Percentiles rank a stretch among this genome's conserved stretches.
Evolutionary conservation across 164 flowering plant species (phyloP).

Genomic region (Macadamia integrifolia): DNA sequence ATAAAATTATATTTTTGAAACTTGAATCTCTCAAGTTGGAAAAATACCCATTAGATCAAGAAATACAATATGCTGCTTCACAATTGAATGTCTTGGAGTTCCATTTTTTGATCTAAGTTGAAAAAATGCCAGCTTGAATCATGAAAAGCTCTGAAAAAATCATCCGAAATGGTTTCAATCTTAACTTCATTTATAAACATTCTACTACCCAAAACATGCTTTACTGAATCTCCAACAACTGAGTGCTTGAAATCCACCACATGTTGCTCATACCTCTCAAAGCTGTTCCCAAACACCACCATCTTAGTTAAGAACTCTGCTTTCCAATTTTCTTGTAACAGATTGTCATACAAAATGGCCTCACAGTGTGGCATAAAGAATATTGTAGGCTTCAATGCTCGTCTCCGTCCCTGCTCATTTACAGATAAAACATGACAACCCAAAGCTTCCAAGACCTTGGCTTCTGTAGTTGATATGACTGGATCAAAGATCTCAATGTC

Average conservation of each 20-base stretch:
- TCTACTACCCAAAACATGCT: conserved; percentile 38
- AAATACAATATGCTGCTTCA: too few relatives aligned
- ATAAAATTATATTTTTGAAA: too few relatives aligned
- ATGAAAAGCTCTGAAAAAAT: conserved; percentile 59
- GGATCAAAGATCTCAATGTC: conserved; percentile 81
- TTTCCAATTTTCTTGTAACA: conserved; percentile 58
- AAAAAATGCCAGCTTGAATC: conserved; percentile 92
- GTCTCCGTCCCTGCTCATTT: conserved; percentile 67
- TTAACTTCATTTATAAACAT: conserved; percentile 40
- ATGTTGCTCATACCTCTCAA: conserved; percentile 38
- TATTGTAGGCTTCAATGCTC: conserved; percentile 48
- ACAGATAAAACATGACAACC: conserved; percentile 57
- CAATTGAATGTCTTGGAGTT: background rate
- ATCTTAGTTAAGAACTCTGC: conserved; percentile 31
- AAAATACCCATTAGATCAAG: too few relatives aligned
- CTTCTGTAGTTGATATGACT: conserved; percentile 58
- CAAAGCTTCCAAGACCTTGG: conserved; percentile 49
- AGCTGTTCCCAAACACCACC: conserved; percentile 76
- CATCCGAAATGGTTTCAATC: conserved; percentile 45
- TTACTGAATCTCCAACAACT: conserved; percentile 20
- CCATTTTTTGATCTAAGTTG: conserved; percentile 12
- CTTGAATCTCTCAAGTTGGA: too few relatives aligned
- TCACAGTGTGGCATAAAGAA: conserved; percentile 97
- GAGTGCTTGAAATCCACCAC: conserved; percentile 27
- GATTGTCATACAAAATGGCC: conserved; percentile 67